Base-by-base conservation (phyloP, 2,329 filamentous ascomycete genomes). In the Ophiocordyceps sinensis region DNA sequence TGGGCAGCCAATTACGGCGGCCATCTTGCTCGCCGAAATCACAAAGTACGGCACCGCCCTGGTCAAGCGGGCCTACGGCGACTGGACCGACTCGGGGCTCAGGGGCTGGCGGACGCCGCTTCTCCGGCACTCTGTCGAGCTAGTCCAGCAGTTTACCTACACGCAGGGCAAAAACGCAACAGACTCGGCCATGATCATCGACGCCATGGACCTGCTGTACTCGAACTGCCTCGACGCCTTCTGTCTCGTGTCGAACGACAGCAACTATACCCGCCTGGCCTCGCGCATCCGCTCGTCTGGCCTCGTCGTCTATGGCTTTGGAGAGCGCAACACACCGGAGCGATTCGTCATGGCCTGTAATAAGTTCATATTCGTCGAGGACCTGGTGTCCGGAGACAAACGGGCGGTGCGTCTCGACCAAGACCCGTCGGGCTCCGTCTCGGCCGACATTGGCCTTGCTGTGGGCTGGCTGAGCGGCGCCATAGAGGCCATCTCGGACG, bases 161-260 rank as follows among this genome's bases (percentile, higher is more conserved):
- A 62, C 59, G 0, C 36, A 44, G 0, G 56, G 57, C n/a, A 61
- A 61, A 38, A 62, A 60, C 35, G 44, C 58, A 1, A 60, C 57
- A 2, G 58, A 60, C 36, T 46, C 52, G 0, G 58, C 58, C 37
- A 59, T 61, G 57, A 51, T 61, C 2, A 61, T 62, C 30, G 59
- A 62, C 35, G 58, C 59, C 28, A 62, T 62, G 59, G 58, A 62
- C 41, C 47, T 62, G 11, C 42, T 62, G 1, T 59, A 61, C 37
- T 47, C 56, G 0, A 48, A 51, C 31, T 50, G 49, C 5, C 58
- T 59, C 28, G 51, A 55, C 30, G 56, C 54, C 14, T 61, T 61
- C 40, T 59, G 57, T 5, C 45, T 59, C 30, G 50, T 60, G 2
- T 59, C 57, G 0, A 61, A 56, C 41, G 56, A 60, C 39, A 61